phyloP scores from a whole-genome alignment of 1,139 yeast species.

The Pichia sp. region DNA sequence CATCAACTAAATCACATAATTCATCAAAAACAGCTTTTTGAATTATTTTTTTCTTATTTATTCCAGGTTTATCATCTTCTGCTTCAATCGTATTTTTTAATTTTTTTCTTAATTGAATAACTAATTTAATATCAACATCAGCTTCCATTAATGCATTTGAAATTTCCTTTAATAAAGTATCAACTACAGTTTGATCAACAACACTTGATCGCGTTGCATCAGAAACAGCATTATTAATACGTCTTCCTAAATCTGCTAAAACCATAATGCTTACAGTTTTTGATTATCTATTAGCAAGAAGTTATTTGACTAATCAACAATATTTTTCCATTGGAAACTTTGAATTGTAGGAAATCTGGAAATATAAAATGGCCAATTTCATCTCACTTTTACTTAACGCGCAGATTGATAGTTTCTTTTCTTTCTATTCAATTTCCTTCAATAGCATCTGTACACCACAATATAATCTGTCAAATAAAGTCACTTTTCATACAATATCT shows the following conservation, averaged over 20 bases:
- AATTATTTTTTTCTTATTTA: constrained; percentile 66
- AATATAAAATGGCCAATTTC: too few relatives aligned
- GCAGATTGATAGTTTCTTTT: too few relatives aligned
- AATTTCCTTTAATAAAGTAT: constrained; percentile 73
- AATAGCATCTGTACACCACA: too few relatives aligned
- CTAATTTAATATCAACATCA: constrained; percentile 85
- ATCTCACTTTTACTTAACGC: too few relatives aligned
- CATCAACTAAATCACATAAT: constrained; percentile 76
- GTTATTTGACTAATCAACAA: too few relatives aligned
- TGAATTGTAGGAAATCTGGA: too few relatives aligned
- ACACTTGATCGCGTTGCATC: constrained; percentile 57
- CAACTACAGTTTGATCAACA: constrained; percentile 55
- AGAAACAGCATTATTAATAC: constrained; percentile 73
- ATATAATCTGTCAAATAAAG: too few relatives aligned
- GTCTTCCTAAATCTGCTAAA: constrained; percentile 86
- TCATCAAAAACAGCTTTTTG: constrained; percentile 95
- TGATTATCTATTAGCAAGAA: too few relatives aligned
- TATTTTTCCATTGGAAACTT: too few relatives aligned
- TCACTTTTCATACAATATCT: too few relatives aligned
- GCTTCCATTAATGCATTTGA: constrained; percentile 85
- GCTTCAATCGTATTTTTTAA: constrained; percentile 54
- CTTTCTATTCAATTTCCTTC: too few relatives aligned
- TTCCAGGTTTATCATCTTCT: constrained; percentile 46
- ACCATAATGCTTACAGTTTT: constrained; percentile 49
- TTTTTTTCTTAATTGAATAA: constrained; percentile 67